phyloP scores from a whole-genome alignment of 2,329 filamentous ascomycete genomes.

The Fusarium stilboides region DNA sequence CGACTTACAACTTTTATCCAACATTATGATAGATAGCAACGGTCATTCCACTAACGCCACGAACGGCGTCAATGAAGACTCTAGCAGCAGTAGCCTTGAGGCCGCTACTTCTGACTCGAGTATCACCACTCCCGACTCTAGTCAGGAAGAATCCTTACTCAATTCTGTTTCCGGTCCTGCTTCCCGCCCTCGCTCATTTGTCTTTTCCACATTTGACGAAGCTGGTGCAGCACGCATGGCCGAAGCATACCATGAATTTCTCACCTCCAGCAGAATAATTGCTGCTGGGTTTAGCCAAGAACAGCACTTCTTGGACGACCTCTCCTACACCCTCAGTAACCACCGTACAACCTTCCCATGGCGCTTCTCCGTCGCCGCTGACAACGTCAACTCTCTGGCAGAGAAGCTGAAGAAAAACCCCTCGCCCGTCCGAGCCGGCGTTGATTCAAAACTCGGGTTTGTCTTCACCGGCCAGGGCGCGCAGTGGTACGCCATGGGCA shows the following conservation, averaged over 20 bases:
- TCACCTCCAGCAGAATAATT: not conserved
- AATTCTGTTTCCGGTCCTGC: not conserved
- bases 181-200: not conserved
- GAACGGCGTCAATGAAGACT: not conserved
- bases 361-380: constrained; percentile 1
- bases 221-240: constrained; percentile 6
- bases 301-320: constrained; percentile 7
- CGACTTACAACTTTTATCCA: not conserved
- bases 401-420: not conserved
- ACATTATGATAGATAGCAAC: not conserved
- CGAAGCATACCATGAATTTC: not conserved
- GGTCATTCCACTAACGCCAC: not conserved
- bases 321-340: constrained; percentile 13
- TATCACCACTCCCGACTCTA: not conserved
- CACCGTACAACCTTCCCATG: constrained; percentile 17
- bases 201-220: constrained; percentile 17
- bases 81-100: not conserved
- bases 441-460: constrained; percentile 12
- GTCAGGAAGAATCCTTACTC: not conserved
- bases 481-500: constrained; percentile 29
- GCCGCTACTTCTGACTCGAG: too few species aligned
- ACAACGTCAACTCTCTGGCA: not conserved
- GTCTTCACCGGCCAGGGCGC: constrained; percentile 39
- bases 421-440: not conserved
- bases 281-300: not conserved